phyloP scores from a whole-genome alignment of 306 rosid species.

The Inga laurina region DNA sequence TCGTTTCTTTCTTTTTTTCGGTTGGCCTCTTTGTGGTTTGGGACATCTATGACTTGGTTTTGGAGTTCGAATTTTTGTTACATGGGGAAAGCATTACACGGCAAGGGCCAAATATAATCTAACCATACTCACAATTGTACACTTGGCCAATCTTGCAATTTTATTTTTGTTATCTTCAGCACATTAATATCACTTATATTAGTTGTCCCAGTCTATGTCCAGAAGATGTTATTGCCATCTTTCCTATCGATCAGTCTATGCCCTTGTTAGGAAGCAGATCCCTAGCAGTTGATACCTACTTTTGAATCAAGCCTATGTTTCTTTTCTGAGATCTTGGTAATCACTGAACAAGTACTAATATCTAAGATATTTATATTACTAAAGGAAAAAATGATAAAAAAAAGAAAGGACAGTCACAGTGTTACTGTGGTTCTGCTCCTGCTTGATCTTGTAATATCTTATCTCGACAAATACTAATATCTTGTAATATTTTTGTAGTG shows the following conservation, averaged over 20 bases:
- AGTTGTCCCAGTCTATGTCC: background rate
- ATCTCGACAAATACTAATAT: background rate
- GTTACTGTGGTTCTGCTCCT: background rate
- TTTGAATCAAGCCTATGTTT: no score
- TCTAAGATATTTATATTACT: background rate
- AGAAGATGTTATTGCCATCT: no score
- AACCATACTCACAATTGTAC: background rate
- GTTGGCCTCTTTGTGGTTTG: background rate
- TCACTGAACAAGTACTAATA: no score
- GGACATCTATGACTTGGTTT: background rate
- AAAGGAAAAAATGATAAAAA: background rate
- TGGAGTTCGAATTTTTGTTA: background rate
- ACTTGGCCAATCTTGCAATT: background rate
- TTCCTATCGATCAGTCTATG: no score
- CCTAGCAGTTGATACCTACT: no score
- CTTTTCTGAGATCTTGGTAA: no score
- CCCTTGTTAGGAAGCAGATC: no score
- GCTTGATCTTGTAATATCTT: background rate
- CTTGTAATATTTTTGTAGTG: constrained; percentile 54
- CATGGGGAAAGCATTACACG: background rate
- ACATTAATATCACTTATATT: background rate
- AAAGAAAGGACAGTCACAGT: background rate
- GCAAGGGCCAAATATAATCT: background rate
- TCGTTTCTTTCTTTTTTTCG: background rate
- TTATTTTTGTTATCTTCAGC: background rate